Evolutionary conservation across 176 grass and related monocot species (phyloP).

Genomic region (Carex littledalei): DNA sequence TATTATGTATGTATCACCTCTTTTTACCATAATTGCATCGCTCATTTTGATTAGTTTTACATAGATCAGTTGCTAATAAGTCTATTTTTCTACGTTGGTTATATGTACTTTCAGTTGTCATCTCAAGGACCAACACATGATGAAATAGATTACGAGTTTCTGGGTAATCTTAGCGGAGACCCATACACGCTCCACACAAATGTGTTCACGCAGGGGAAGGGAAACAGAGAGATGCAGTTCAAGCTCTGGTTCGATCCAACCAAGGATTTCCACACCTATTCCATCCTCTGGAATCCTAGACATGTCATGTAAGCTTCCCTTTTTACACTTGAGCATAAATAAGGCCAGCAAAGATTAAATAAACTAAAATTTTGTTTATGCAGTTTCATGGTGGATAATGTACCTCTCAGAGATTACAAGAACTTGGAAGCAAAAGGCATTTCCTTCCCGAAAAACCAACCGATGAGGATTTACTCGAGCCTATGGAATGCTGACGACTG

Average conservation of each 20-base stretch:
- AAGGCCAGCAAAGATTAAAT: neutral
- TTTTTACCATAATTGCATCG: neutral
- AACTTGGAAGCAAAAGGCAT: constrained; percentile 66
- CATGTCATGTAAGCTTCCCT: constrained; percentile 55
- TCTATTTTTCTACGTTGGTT: neutral
- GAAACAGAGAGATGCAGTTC: constrained; percentile 79
- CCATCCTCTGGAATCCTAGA: constrained; percentile 84
- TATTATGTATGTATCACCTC: constrained; percentile 45
- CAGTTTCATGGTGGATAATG: constrained; percentile 89
- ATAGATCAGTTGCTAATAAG: neutral
- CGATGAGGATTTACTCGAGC: constrained; percentile 86
- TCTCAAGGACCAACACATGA: constrained; percentile 69
- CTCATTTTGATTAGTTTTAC: neutral
- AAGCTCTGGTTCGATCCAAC: constrained; percentile 87
- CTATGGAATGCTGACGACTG: constrained; percentile 94
- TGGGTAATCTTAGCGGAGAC: constrained; percentile 64
- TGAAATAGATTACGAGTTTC: constrained; percentile 90
- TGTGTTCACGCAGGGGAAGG: constrained; percentile 74
- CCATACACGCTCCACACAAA: constrained; percentile 86
- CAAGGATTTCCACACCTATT: constrained; percentile 83
- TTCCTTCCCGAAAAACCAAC: constrained; percentile 76
- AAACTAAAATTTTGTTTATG: neutral
- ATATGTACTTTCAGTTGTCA: constrained; percentile 39
- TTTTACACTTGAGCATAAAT: neutral
- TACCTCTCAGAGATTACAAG: constrained; percentile 69